Evolutionary conservation across 2,329 filamentous ascomycete species (phyloP), one percentile per base, ranked within the genome.

Genomic region (Clonostachys sp.): DNA sequence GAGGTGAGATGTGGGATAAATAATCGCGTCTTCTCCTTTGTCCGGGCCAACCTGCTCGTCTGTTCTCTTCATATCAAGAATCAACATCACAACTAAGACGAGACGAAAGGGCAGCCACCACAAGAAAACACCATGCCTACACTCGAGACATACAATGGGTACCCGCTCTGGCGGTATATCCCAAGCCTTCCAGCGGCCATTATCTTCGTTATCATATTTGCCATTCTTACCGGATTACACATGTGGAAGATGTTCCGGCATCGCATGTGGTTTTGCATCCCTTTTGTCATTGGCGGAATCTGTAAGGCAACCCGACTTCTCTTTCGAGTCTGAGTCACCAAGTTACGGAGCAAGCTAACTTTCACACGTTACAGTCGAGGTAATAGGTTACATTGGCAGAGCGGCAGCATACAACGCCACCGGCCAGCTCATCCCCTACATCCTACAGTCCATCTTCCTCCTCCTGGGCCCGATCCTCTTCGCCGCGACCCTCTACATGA

Each of bases 261-360:
- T 3, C 61, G 66, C 34, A 70, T 68, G 12, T 78, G 73, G 67
- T 80, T 74, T 53, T 75, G 75, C 49, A 60, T 70, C 2, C 64
- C 70, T 0, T 70, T 78, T 45, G 52, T 72, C 14, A 52, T 74
- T 2, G 75, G 75, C 1, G 72, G 69, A 1, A 20, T 68, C 4
- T 71, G 74, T 76, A 63, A 30, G 74, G 62, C 34, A 12, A n/a
- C 14, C 39, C n/a, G 8, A 9, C 13, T 8, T 35, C 24, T 30
- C 24, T 8, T 8, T 9, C 8, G 8, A 30, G 8, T 30, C 24
- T 30, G 3, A 8, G 10, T 6, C 24, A 30, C 8, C 8, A 30
- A 10, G 9, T 30, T 30, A 30, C 24, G 9, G 4, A 10, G 9
- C 10, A 9, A 10, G 9, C 24, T 30, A 30, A 30, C 24, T 10